A percentile compares a stretch with the other conserved stretches of the same genome.
phyloP scores from a whole-genome alignment of 2,329 filamentous ascomycete genomes.

The Sarocladium brachiariae region DNA sequence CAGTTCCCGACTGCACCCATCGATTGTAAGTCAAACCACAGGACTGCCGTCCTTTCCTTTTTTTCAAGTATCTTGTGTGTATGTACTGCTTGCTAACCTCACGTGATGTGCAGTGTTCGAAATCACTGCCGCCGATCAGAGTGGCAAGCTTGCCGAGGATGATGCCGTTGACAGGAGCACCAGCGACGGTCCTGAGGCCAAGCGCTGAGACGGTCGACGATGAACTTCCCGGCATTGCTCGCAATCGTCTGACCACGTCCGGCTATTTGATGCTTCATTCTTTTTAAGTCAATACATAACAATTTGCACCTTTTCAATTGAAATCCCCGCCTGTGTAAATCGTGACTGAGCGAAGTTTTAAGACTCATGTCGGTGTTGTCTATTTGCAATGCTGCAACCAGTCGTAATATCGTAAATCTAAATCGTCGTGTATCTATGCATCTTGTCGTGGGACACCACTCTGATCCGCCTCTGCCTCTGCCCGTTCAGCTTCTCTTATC shows the following conservation, averaged over 20 bases:
- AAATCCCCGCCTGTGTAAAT: too few relatives aligned
- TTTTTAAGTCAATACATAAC: too few relatives aligned
- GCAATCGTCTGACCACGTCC: too few relatives aligned
- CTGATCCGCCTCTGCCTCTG: not conserved
- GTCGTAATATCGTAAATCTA: conserved; percentile 7
- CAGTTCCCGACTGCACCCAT: conserved; percentile 24
- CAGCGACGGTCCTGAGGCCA: not conserved
- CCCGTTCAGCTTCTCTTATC: not conserved
- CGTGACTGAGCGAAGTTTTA: too few relatives aligned
- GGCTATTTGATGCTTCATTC: too few relatives aligned
- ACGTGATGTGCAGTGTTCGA: not conserved
- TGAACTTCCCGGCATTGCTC: not conserved
- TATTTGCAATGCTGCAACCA: too few relatives aligned
- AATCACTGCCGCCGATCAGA: conserved; percentile 1
- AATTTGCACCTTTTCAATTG: too few relatives aligned
- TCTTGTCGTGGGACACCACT: too few relatives aligned
- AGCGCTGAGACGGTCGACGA: not conserved
- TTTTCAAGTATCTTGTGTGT: too few relatives aligned
- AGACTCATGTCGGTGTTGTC: too few relatives aligned
- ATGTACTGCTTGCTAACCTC: too few relatives aligned
- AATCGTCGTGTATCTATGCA: not conserved
- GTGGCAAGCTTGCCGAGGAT: conserved; percentile 1
- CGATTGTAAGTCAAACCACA: conserved; percentile 19
- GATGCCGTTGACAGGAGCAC: not conserved
- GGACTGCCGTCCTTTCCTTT: too few relatives aligned